Evolutionary conservation across 768 basidiomycete species (phyloP).

Genomic region (Macrolepiota dolichaula): DNA sequence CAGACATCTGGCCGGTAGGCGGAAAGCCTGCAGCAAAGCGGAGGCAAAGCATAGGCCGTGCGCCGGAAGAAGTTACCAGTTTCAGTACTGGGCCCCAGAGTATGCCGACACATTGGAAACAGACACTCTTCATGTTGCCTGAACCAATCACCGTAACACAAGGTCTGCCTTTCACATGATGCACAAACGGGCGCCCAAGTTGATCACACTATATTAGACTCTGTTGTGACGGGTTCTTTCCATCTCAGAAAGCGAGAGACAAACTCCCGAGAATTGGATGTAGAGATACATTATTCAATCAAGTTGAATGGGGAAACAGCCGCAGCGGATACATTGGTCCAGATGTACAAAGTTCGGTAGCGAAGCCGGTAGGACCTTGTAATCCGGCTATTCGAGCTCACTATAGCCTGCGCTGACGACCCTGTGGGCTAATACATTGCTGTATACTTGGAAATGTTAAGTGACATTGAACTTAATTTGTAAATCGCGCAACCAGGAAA

Average conservation of each 20-base stretch:
- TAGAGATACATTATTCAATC: conserved; percentile 82
- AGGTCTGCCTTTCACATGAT: conserved; percentile 42
- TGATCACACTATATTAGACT: conserved; percentile 43
- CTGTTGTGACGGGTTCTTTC: conserved; percentile 76
- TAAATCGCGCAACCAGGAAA: too few relatives aligned
- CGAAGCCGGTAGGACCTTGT: background rate
- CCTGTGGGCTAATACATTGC: too few relatives aligned
- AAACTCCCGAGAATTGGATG: conserved; percentile 86
- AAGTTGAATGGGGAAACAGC: conserved; percentile 36
- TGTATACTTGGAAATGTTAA: too few relatives aligned
- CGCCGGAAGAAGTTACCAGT: conserved; percentile 53
- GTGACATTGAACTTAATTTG: too few relatives aligned
- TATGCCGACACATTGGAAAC: conserved; percentile 94
- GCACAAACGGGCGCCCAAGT: background rate
- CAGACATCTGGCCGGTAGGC: conserved; percentile 79
- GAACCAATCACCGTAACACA: conserved; percentile 75
- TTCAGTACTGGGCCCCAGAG: conserved; percentile 92
- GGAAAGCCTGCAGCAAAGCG: conserved; percentile 59
- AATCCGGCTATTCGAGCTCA: background rate
- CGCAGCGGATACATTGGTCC: conserved; percentile 49
- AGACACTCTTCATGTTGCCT: conserved; percentile 83
- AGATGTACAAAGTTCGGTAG: conserved; percentile 78
- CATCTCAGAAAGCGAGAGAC: conserved; percentile 72
- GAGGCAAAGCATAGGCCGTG: conserved; percentile 52
- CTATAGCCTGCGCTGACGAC: too few relatives aligned